A percentile compares a stretch with the other conserved stretches of the same genome.
These are phyloP conservation scores for Fusarium buxicola DNA, from an alignment of 2,329 filamentous ascomycete species.

Conservation along the genomic window DNA sequence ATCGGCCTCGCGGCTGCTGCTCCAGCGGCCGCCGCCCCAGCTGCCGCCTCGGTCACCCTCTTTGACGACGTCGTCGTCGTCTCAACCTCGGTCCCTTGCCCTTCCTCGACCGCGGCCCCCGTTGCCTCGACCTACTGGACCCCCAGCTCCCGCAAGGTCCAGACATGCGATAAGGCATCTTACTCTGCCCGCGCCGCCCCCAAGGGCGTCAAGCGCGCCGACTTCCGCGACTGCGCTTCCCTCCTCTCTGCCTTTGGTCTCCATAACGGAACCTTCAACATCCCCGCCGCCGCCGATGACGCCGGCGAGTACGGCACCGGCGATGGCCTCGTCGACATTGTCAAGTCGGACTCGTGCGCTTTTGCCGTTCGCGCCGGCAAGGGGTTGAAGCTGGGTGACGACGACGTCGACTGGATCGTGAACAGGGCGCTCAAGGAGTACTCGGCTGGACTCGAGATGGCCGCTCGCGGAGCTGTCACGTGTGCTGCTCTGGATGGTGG, in stretches of 20 bases:
- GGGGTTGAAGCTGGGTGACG: constrained; percentile 28
- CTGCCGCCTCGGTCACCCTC: not conserved
- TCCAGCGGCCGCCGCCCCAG: constrained; percentile 18
- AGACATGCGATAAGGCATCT: constrained; percentile 45
- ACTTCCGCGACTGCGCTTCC: constrained; percentile 49
- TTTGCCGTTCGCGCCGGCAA: constrained; percentile 43
- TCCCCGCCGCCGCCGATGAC: constrained; percentile 32
- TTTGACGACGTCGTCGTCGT: constrained; percentile 34
- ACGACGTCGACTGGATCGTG: constrained; percentile 32
- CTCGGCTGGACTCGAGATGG: constrained; percentile 29
- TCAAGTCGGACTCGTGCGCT: constrained; percentile 44
- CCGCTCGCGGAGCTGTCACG: constrained; percentile 29
- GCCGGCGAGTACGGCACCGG: constrained; percentile 18
- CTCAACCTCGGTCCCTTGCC: constrained; percentile 21
- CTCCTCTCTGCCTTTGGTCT: constrained; percentile 47
- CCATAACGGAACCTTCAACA: constrained; percentile 48
- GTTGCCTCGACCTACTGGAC: constrained; percentile 42
- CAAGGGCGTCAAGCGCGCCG: constrained; percentile 38
- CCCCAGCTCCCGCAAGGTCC: constrained; percentile 37
- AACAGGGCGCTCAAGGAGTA: constrained; percentile 30
- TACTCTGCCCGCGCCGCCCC: constrained; percentile 34
- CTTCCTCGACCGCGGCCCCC: constrained; percentile 12
- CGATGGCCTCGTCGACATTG: constrained; percentile 38
- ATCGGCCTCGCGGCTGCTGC: constrained; percentile 29
- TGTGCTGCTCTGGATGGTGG: constrained; percentile 19